Conservation (phyloP, 441 rosid genomes). For the Croton laevigatus region DNA sequence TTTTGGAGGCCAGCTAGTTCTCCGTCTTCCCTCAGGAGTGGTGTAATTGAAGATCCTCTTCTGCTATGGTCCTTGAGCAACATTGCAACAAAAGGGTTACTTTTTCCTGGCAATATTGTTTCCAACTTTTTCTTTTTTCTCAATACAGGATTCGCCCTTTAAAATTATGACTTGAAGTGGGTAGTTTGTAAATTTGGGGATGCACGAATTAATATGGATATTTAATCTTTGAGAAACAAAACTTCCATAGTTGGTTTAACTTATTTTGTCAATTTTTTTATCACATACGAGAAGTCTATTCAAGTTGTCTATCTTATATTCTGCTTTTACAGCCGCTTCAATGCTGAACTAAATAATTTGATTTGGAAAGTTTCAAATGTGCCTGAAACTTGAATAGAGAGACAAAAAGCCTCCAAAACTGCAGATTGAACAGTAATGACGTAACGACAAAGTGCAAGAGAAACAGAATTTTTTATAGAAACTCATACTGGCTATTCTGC, state of each 20-base stretch:
- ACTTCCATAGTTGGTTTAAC: slow-evolving; percentile 23
- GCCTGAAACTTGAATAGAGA: too few species aligned
- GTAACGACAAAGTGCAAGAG: not conserved
- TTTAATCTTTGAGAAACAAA: slow-evolving; percentile 25
- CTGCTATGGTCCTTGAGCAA: slow-evolving; percentile 15
- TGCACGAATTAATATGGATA: slow-evolving; percentile 32
- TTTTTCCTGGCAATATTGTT: slow-evolving; percentile 12
- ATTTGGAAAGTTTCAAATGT: too few species aligned
- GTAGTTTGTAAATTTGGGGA: slow-evolving; percentile 37
- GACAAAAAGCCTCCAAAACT: too few species aligned
- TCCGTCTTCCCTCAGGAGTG: slow-evolving; percentile 96
- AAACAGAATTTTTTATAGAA: too few species aligned
- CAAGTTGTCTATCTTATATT: not conserved
- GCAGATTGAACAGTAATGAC: too few species aligned
- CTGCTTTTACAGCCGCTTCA: not conserved
- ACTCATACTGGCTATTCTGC: not conserved
- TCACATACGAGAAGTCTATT: not conserved
- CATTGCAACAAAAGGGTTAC: slow-evolving; percentile 17
- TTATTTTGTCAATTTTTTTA: slow-evolving; percentile 14
- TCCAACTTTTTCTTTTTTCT: slow-evolving; percentile 8
- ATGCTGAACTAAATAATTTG: not conserved
- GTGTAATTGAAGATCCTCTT: slow-evolving; percentile 41
- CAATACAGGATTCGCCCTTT: slow-evolving; percentile 13
- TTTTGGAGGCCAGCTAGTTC: slow-evolving; percentile 96
- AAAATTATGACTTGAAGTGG: slow-evolving; percentile 26